Conservation (phyloP, 805 yeast species). For the Cyberlindnera xylosilytica region DNA sequence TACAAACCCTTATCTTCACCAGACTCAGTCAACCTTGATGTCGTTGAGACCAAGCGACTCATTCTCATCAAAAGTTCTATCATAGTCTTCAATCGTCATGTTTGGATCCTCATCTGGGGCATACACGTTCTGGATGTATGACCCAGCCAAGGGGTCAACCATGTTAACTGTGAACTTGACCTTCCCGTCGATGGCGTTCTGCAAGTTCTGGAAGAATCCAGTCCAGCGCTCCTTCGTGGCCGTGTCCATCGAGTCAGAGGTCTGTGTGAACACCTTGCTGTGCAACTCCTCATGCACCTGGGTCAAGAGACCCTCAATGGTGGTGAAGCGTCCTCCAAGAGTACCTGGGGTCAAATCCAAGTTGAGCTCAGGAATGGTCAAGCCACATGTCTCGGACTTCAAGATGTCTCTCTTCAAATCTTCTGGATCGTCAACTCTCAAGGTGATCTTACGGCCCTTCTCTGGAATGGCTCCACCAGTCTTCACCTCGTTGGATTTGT, state of each 20-base stretch:
- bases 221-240: conserved; percentile 81
- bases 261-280: conserved; percentile 75
- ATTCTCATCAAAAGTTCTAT: conserved; percentile 84
- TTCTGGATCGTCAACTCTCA: conserved; percentile 76
- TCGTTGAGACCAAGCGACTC: conserved; percentile 81
- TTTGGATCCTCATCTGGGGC: conserved; percentile 99
- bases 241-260: conserved; percentile 88
- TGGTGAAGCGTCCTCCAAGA: conserved; percentile 96
- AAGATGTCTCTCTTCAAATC: conserved; percentile 93
- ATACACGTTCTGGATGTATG: conserved; percentile 95
- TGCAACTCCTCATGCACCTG: conserved; percentile 91
- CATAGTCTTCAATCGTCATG: conserved; percentile 87
- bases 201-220: conserved; percentile 66
- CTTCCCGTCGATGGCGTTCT: conserved; percentile 79
- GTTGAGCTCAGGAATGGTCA: conserved; percentile 81
- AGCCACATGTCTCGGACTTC: conserved; percentile 90
- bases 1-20: too few species aligned
- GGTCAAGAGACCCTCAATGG: conserved; percentile 86
- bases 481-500: conserved; percentile 94
- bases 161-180: conserved; percentile 77
- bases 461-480: conserved; percentile 97
- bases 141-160: conserved; percentile 95
- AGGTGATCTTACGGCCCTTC: conserved; percentile 70
- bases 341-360: conserved; percentile 95
- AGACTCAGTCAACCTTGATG: conserved; percentile 32